Base-by-base conservation (phyloP, 2,329 filamentous ascomycete species). In the Fusarium sp. region DNA sequence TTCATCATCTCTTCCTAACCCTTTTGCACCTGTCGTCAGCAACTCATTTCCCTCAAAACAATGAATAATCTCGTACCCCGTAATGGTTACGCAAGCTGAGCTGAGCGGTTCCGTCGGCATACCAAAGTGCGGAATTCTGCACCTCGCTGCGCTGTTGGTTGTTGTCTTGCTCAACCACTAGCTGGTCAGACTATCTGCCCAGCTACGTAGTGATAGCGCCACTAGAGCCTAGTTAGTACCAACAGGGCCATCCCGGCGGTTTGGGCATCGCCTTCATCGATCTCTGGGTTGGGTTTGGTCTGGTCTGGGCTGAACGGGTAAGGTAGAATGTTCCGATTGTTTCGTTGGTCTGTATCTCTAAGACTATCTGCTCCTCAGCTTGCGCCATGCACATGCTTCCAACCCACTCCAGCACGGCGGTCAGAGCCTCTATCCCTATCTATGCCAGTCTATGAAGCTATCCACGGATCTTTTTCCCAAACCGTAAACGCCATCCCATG, bases 401-500 rank as follows among this genome's bases (percentile, higher is more conserved):
- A 36, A n/a, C n/a, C n/a, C n/a, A n/a, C n/a, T 22, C 31, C 22
- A 29, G n/a, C 35, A 20, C 25, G 18, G 58, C 27, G 57, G 57
- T 42, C 16, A 27, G 18, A 65, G 56, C 6, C 42, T 18, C 40
- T 54, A 36, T 18, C 25, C 38, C 20, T 29, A 38, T 63, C 27
- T 52, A 63, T 59, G 27, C 42, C 29, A 62, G 35, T 36, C 58
- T 62, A 66, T 63, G 57, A 27, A 31, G 50, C 14, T 57, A 67
- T 50, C 25, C 40, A 40, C 33, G n/a, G 18, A 65, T 38, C 20
- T 50, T 65, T 35, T 50, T 29, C 54, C 64, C 35, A 63, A 57
- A 52, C 20, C 60, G 36, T 59, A 27, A 56, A 70, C 40, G 56
- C 60, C 66, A 27, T 52, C 59, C 58, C 20, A 58, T 54, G n/a